These are phyloP conservation scores for Gilbertella persicaria DNA, from an alignment of 371 early-diverging fungal species.

Conservation along the genomic window DNA sequence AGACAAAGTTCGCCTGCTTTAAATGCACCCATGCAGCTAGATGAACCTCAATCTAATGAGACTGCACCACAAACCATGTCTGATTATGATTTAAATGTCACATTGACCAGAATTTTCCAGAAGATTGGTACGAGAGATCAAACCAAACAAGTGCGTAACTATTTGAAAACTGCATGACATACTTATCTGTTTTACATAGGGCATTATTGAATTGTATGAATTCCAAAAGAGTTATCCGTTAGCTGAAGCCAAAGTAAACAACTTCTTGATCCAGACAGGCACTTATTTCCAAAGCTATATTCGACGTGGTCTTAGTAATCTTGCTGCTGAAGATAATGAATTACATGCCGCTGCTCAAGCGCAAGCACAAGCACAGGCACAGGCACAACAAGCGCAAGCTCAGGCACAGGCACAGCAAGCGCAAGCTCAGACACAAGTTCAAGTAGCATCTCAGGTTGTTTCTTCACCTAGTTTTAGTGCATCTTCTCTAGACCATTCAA, in stretches of 20 bases:
- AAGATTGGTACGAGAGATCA: slow-evolving; percentile 74
- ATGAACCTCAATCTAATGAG: slow-evolving; percentile 13
- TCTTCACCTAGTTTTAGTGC: not conserved
- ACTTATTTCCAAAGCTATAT: slow-evolving; percentile 82
- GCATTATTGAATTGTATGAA: slow-evolving; percentile 74
- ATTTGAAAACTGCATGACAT: not conserved
- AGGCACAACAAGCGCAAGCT: not conserved
- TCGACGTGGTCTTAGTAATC: slow-evolving; percentile 62
- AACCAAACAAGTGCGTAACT: slow-evolving; percentile 62
- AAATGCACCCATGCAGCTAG: slow-evolving; percentile 40
- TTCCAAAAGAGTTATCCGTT: slow-evolving; percentile 73
- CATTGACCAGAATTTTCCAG: slow-evolving; percentile 69
- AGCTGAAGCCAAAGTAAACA: slow-evolving; percentile 64
- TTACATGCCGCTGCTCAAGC: slow-evolving; percentile 18
- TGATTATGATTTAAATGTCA: slow-evolving; percentile 57
- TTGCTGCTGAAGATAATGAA: slow-evolving; percentile 62
- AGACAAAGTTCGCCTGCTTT: slow-evolving; percentile 6
- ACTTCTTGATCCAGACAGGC: slow-evolving; percentile 63
- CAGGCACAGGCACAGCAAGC: not conserved
- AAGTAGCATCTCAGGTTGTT: not conserved
- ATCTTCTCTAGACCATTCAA: not conserved
- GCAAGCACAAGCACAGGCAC: not conserved
- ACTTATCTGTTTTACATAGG: slow-evolving; percentile 36
- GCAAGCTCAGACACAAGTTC: not conserved
- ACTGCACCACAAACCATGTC: slow-evolving; percentile 14